Conservation (phyloP, 768 basidiomycete species). For the Calvatia gigantea region DNA sequence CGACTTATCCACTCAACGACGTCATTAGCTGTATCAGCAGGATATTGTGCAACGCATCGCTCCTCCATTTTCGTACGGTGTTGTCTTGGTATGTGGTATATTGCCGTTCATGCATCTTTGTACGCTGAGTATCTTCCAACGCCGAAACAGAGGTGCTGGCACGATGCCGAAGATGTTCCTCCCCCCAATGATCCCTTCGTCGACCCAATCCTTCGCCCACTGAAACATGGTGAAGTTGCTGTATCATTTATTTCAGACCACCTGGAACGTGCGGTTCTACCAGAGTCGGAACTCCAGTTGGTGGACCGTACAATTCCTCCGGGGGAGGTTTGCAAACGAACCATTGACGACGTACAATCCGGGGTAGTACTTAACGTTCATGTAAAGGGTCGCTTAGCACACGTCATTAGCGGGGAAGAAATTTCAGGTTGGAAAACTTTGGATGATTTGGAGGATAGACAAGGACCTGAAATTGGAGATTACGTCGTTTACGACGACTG, state of each 20-base stretch:
- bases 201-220: constrained; percentile 75
- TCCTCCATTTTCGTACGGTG: constrained; percentile 43
- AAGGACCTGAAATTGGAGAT: constrained; percentile 72
- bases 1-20: neutral
- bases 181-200: constrained; percentile 32
- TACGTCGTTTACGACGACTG: constrained; percentile 82
- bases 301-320: constrained; percentile 74
- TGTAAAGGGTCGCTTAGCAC: constrained; percentile 65
- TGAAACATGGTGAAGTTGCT: constrained; percentile 78
- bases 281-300: constrained; percentile 64
- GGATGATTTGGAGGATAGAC: constrained; percentile 52
- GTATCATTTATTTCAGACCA: constrained; percentile 59
- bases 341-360: constrained; percentile 67
- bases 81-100: constrained; percentile 57
- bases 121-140: neutral
- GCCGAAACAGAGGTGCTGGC: constrained; percentile 73
- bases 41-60: constrained; percentile 56
- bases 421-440: constrained; percentile 62
- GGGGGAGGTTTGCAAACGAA: constrained; percentile 82
- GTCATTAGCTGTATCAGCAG: constrained; percentile 57
- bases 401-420: constrained; percentile 63
- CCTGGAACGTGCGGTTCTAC: constrained; percentile 63
- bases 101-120: neutral
- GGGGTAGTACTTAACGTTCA: constrained; percentile 69
- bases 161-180: constrained; percentile 74